Percentiles rank a stretch among this genome's conserved stretches.
Conservation (phyloP, 192 early-diverging fungal genomes). For the Entophlyctis luteolus region DNA sequence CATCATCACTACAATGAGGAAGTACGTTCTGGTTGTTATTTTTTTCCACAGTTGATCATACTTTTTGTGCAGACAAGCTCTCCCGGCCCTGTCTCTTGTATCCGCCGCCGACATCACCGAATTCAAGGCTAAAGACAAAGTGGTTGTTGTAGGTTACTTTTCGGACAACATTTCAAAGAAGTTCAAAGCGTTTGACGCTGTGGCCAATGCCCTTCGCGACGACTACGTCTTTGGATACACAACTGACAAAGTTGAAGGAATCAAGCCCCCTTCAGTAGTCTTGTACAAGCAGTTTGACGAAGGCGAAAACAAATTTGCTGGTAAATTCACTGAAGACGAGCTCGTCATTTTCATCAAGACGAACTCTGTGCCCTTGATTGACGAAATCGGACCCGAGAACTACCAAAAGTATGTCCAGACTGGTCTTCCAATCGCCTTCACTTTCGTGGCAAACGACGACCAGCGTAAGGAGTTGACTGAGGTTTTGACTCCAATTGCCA, state of each 20-base stretch:
- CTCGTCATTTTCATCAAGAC: slow-evolving; percentile 71
- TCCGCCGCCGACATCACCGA: slow-evolving; percentile 62
- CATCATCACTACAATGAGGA: slow-evolving; percentile 91
- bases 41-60: background rate
- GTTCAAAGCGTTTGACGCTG: slow-evolving; percentile 58
- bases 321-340: slow-evolving; percentile 49
- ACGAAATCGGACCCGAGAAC: slow-evolving; percentile 86
- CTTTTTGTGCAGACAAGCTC: slow-evolving; percentile 56
- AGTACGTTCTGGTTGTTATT: slow-evolving; percentile 48
- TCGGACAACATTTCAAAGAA: slow-evolving; percentile 57
- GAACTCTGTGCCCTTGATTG: slow-evolving; percentile 81
- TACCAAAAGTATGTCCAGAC: slow-evolving; percentile 80
- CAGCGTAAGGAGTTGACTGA: slow-evolving; percentile 54
- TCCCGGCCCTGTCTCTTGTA: slow-evolving; percentile 76
- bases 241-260: slow-evolving; percentile 51
- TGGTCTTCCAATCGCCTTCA: slow-evolving; percentile 86
- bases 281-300: slow-evolving; percentile 93
- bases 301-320: slow-evolving; percentile 68
- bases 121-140: slow-evolving; percentile 80
- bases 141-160: slow-evolving; percentile 86
- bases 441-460: slow-evolving; percentile 72
- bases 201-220: slow-evolving; percentile 81
- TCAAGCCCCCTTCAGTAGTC: slow-evolving; percentile 64
- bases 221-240: slow-evolving; percentile 81
- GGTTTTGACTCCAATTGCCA: slow-evolving; percentile 68